Evolutionary conservation across 441 rosid species (phyloP).

Genomic region (Capsella rubella): DNA sequence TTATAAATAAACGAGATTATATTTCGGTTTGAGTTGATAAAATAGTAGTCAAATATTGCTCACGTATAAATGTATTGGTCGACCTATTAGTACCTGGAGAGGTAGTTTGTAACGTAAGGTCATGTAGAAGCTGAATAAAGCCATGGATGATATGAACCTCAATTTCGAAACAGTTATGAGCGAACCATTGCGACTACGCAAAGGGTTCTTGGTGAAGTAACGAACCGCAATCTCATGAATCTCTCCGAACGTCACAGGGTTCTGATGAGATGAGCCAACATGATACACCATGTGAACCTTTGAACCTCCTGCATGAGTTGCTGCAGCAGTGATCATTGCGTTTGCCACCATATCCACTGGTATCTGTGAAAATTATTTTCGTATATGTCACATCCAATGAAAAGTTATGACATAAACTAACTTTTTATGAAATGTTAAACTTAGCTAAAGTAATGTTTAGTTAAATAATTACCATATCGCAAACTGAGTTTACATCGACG

Average conservation of each 20-base stretch:
- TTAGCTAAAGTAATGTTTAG: too few relatives aligned
- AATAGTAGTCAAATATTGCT: too few relatives aligned
- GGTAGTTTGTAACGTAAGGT: slow-evolving; percentile 63
- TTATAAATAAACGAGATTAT: too few relatives aligned
- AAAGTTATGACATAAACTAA: too few relatives aligned
- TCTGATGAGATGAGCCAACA: slow-evolving; percentile 69
- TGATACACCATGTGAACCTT: slow-evolving; percentile 61
- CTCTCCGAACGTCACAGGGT: slow-evolving; percentile 52
- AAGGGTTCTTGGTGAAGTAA: slow-evolving; percentile 73
- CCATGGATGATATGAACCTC: slow-evolving; percentile 58
- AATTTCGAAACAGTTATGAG: slow-evolving; percentile 62
- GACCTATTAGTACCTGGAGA: slow-evolving; percentile 56
- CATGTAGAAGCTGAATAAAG: slow-evolving; percentile 71
- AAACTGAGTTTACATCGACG: slow-evolving; percentile 55
- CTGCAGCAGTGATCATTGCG: slow-evolving; percentile 68
- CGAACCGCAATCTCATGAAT: slow-evolving; percentile 55
- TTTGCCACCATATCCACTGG: slow-evolving; percentile 97
- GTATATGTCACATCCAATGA: not conserved
- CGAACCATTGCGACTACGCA: slow-evolving; percentile 75
- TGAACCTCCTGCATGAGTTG: slow-evolving; percentile 51
- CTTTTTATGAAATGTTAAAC: too few relatives aligned
- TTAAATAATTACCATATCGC: slow-evolving; percentile 63
- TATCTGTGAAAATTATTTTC: slow-evolving; percentile 47
- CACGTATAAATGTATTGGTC: too few relatives aligned
- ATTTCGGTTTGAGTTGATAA: too few relatives aligned